Evolutionary conservation across 352 stramenopile species (phyloP).

Genomic region (Globisporangium cystogenes): DNA sequence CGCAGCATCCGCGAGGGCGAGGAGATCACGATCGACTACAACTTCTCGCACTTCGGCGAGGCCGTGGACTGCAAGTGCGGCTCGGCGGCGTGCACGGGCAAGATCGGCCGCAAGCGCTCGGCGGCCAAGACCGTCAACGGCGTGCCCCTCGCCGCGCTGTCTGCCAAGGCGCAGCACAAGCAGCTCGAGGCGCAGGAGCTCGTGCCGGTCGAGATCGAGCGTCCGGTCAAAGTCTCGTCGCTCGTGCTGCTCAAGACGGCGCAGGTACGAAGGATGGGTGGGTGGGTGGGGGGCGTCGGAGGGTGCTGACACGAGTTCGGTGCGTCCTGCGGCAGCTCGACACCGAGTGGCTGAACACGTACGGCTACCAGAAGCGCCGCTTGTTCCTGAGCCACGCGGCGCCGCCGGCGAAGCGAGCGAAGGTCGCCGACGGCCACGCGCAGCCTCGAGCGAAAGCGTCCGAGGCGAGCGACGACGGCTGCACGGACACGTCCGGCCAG

Average conservation of each 20-base stretch:
- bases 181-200: conserved; percentile 13
- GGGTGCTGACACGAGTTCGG: neutral
- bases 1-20: conserved; percentile 54
- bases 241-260: conserved; percentile 73
- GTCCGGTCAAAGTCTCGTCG: conserved; percentile 55
- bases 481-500: conserved; percentile 1
- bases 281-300: too few relatives aligned
- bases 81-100: conserved; percentile 60
- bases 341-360: conserved; percentile 52
- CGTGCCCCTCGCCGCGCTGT: neutral
- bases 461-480: neutral
- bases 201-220: conserved; percentile 51
- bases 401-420: conserved; percentile 5
- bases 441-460: too few relatives aligned
- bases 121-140: conserved; percentile 23
- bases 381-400: conserved; percentile 52
- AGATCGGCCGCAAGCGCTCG: conserved; percentile 70
- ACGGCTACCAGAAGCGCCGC: conserved; percentile 56
- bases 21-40: conserved; percentile 85
- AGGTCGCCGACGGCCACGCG: too few relatives aligned
- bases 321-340: conserved; percentile 32
- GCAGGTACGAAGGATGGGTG: too few relatives aligned
- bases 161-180: conserved; percentile 9
- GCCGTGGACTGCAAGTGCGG: conserved; percentile 74
- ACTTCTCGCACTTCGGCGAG: conserved; percentile 81